Conservation (phyloP, 306 rosid genomes). For the Vigna unguiculata region DNA sequence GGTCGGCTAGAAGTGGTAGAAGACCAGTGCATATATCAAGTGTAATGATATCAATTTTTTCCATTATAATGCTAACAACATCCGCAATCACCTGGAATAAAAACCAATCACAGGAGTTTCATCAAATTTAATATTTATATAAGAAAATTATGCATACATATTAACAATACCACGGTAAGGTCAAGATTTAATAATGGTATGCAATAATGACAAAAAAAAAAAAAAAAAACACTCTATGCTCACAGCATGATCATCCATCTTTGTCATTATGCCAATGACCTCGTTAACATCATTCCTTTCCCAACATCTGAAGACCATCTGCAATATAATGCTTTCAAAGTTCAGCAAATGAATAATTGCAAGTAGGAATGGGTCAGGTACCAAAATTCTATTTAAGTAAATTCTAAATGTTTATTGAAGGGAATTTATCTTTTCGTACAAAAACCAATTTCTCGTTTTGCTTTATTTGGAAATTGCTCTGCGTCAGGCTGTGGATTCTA, state of each 20-base stretch:
- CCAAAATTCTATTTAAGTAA: conserved; percentile 9
- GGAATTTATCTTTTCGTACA: neutral
- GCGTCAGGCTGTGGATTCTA: conserved; percentile 12
- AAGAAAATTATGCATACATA: conserved; percentile 1
- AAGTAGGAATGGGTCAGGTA: conserved; percentile 6
- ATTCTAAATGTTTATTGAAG: neutral
- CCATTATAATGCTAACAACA: conserved; percentile 77
- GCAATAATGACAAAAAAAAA: conserved; percentile 18
- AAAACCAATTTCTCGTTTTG: conserved; percentile 11
- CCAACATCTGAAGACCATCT: conserved; percentile 92
- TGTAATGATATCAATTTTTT: conserved; percentile 79
- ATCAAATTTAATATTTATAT: conserved; percentile 27
- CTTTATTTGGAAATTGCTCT: neutral
- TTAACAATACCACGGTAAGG: conserved; percentile 25
- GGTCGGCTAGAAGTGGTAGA: conserved; percentile 74
- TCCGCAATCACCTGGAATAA: conserved; percentile 90
- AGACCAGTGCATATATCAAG: conserved; percentile 83
- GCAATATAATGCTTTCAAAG: conserved; percentile 49
- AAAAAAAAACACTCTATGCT: conserved; percentile 51
- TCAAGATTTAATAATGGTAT: conserved; percentile 7
- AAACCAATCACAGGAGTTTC: conserved; percentile 36
- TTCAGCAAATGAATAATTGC: conserved; percentile 43
- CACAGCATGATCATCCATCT: conserved; percentile 95
- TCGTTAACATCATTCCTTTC: conserved; percentile 92
- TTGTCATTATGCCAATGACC: conserved; percentile 80